Percentiles rank a stretch among this genome's conserved stretches.
phyloP scores from a whole-genome alignment of 768 basidiomycete genomes.

The Hygrocybe punicea region DNA sequence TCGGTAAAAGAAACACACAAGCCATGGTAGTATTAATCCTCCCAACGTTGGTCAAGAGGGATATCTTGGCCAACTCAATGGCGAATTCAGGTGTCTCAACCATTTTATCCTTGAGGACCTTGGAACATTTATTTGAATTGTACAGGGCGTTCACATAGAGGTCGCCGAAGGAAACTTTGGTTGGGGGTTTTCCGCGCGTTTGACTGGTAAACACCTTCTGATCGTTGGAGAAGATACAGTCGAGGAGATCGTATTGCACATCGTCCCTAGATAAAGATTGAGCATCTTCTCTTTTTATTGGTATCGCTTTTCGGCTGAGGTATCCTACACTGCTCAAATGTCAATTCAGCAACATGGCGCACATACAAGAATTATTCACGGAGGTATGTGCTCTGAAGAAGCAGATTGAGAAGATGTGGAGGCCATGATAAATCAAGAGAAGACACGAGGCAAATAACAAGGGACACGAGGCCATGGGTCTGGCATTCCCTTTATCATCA shows the following conservation, averaged over 20 bases:
- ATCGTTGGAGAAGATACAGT: conserved; percentile 69
- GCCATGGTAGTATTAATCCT: conserved; percentile 81
- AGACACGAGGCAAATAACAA: conserved; percentile 37
- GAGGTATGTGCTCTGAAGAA: conserved; percentile 46
- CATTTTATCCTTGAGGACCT: conserved; percentile 70
- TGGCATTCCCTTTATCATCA: conserved; percentile 20
- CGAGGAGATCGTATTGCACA: conserved; percentile 76
- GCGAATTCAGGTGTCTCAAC: conserved; percentile 55
- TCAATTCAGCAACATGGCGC: conserved; percentile 6
- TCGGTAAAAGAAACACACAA: conserved; percentile 40
- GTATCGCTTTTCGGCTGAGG: conserved; percentile 46
- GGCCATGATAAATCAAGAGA: conserved; percentile 41
- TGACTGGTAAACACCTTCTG: conserved; percentile 54
- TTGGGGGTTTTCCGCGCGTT: conserved; percentile 21
- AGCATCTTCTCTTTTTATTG: conserved; percentile 57
- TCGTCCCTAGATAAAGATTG: conserved; percentile 65
- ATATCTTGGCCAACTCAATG: conserved; percentile 70
- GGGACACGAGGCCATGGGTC: conserved; percentile 27
- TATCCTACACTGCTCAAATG: conserved; percentile 47
- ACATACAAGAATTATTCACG: conserved; percentile 40
- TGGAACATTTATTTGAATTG: conserved; percentile 66
- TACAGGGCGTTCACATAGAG: conserved; percentile 73
- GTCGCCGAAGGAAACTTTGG: conserved; percentile 56
- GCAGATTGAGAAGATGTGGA: conserved; percentile 37
- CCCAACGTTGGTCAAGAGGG: conserved; percentile 73